Percentiles rank a stretch among this genome's conserved stretches.
These are phyloP conservation scores for Backusella tarrabulga DNA, from an alignment of 192 early-diverging fungal species.

Conservation along the genomic window DNA sequence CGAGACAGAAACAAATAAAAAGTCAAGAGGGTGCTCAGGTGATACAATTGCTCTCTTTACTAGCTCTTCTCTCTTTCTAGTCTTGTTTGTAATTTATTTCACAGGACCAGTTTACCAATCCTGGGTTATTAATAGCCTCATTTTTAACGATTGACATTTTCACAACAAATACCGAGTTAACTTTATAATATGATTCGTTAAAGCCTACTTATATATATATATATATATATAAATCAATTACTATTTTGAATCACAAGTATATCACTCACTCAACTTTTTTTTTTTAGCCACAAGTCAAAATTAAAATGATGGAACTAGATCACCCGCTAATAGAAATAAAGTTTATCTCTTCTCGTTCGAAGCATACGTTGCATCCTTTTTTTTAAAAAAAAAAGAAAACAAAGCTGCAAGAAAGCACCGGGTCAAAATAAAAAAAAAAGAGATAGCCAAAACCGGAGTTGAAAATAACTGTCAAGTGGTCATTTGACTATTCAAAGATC, in stretches of 20 bases:
- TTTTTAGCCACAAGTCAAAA: not conserved
- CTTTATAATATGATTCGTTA: not conserved
- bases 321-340: not conserved
- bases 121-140: constrained; percentile 5
- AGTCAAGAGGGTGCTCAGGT: constrained; percentile 5
- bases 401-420: not conserved
- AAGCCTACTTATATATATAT: not conserved
- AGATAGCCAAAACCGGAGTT: not conserved
- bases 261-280: not conserved
- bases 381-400: not conserved
- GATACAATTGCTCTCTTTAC: constrained; percentile 6
- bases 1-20: constrained; percentile 1
- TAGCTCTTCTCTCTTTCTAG: not conserved
- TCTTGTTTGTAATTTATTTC: constrained; percentile 1
- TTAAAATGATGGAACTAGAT: not conserved
- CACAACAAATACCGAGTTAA: not conserved
- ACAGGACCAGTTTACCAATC: constrained; percentile 3
- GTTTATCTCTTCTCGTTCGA: not conserved
- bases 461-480: not conserved
- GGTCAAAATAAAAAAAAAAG: not conserved
- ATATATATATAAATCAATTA: not conserved
- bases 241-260: not conserved
- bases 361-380: constrained; percentile 1
- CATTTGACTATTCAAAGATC: not conserved
- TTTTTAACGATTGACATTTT: constrained; percentile 4